These are phyloP conservation scores for Aureobasidium lini DNA, from an alignment of 2,329 filamentous ascomycete genomes.

Conservation along the genomic window DNA sequence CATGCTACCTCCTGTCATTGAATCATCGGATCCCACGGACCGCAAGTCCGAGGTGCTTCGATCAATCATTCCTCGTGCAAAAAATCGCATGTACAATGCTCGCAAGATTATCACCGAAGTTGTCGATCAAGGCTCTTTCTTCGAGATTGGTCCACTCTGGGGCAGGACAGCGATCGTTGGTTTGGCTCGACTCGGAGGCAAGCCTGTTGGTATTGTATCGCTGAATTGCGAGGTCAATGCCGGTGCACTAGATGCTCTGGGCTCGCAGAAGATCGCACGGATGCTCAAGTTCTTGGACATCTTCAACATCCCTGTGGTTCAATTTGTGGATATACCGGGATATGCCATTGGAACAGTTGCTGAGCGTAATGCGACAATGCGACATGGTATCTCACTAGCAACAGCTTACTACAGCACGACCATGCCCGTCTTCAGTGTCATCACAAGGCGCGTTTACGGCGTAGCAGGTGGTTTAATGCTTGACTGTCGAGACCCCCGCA, in stretches of 20 bases:
- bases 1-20: conserved; percentile 42
- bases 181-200: conserved; percentile 50
- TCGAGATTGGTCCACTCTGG: conserved; percentile 58
- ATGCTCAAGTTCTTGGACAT: conserved; percentile 58
- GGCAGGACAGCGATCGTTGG: conserved; percentile 55
- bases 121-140: conserved; percentile 51
- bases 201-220: conserved; percentile 52
- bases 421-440: conserved; percentile 55
- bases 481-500: conserved; percentile 52
- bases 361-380: conserved; percentile 57
- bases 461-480: conserved; percentile 60
- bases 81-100: conserved; percentile 54
- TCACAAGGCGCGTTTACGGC: conserved; percentile 54
- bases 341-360: conserved; percentile 58
- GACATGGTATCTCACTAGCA: conserved; percentile 54
- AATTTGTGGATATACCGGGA: conserved; percentile 57
- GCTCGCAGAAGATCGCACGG: conserved; percentile 53
- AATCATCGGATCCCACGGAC: conserved; percentile 41
- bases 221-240: conserved; percentile 55
- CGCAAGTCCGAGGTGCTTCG: conserved; percentile 44
- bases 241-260: conserved; percentile 53
- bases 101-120: conserved; percentile 50
- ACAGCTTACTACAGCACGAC: conserved; percentile 57
- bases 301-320: conserved; percentile 57
- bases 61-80: conserved; percentile 50